Evolutionary conservation across 768 basidiomycete genomes (phyloP).

Genomic region (Royoungia palumana): DNA sequence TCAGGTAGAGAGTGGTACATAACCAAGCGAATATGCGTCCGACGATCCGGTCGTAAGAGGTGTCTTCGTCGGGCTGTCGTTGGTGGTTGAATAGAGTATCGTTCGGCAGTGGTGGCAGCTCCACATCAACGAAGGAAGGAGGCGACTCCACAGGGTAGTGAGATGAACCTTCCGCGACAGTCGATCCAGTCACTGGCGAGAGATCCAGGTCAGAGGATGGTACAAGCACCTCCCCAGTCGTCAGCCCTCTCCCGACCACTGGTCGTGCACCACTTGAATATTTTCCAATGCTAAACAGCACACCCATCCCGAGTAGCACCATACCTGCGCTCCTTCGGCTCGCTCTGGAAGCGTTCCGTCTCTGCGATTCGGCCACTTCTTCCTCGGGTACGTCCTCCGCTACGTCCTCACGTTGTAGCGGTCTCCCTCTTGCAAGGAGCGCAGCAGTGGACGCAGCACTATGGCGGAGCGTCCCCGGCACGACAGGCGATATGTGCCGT

Average conservation of each 20-base stretch:
- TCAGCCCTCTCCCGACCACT: slow-evolving; percentile 26
- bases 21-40: slow-evolving; percentile 94
- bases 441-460: slow-evolving; percentile 19
- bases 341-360: slow-evolving; percentile 51
- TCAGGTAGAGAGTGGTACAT: slow-evolving; percentile 90
- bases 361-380: slow-evolving; percentile 20
- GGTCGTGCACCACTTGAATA: slow-evolving; percentile 35
- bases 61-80: slow-evolving; percentile 19
- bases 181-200: neutral
- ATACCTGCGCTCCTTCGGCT: slow-evolving; percentile 71
- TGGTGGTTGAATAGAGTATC: slow-evolving; percentile 5
- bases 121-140: slow-evolving; percentile 12
- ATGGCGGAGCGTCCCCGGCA: slow-evolving; percentile 32
- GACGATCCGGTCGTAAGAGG: slow-evolving; percentile 56
- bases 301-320: slow-evolving; percentile 77
- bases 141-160: slow-evolving; percentile 1
- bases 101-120: slow-evolving; percentile 14
- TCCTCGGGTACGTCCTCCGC: slow-evolving; percentile 19
- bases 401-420: slow-evolving; percentile 39
- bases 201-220: slow-evolving; percentile 5
- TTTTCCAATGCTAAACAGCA: slow-evolving; percentile 66
- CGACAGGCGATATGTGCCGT: slow-evolving; percentile 32
- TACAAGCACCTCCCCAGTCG: slow-evolving; percentile 49
- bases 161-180: slow-evolving; percentile 14
- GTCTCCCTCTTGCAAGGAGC: slow-evolving; percentile 41